A percentile compares a stretch with the other conserved stretches of the same genome.
Evolutionary conservation across 176 grass and related monocot genomes (phyloP).

Genomic region (Themeda triandra): DNA sequence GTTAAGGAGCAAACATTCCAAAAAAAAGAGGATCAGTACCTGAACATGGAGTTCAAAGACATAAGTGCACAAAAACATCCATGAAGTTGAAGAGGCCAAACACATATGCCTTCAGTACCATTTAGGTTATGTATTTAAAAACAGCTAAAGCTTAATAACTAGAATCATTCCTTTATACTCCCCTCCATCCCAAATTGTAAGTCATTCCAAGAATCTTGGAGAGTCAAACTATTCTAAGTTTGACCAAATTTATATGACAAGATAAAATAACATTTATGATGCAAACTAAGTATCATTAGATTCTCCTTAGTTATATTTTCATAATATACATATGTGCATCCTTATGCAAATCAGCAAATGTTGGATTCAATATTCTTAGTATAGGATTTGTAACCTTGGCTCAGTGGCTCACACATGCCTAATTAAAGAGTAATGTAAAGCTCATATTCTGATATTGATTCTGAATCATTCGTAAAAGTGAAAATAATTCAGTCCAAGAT

Average conservation of each 20-base stretch:
- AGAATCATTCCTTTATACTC: conserved; percentile 19
- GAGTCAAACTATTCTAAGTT: too few species aligned
- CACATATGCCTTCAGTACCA: conserved; percentile 20
- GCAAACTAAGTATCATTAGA: too few species aligned
- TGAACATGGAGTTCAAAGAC: conserved; percentile 9
- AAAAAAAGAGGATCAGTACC: conserved; percentile 18
- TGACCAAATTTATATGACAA: too few species aligned
- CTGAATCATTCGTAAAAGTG: conserved; percentile 13
- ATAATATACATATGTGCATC: neutral
- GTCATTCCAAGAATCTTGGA: too few species aligned
- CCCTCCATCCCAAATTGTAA: too few species aligned
- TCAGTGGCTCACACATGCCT: neutral
- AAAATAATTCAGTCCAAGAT: conserved; percentile 14
- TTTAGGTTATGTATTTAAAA: neutral
- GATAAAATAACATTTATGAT: too few species aligned
- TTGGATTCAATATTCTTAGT: neutral
- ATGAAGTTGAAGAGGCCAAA: neutral
- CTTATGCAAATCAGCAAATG: neutral
- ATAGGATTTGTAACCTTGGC: neutral
- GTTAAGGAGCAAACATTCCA: conserved; percentile 32
- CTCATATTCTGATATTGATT: conserved; percentile 15
- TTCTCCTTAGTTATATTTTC: too few species aligned
- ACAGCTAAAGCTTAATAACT: conserved; percentile 12
- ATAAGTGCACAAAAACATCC: neutral
- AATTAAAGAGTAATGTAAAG: conserved; percentile 6